Evolutionary conservation across 1,284 basidiomycete genomes (phyloP), one percentile per base, ranked within the genome.

Genomic region (Sphaerobolus stellatus): DNA sequence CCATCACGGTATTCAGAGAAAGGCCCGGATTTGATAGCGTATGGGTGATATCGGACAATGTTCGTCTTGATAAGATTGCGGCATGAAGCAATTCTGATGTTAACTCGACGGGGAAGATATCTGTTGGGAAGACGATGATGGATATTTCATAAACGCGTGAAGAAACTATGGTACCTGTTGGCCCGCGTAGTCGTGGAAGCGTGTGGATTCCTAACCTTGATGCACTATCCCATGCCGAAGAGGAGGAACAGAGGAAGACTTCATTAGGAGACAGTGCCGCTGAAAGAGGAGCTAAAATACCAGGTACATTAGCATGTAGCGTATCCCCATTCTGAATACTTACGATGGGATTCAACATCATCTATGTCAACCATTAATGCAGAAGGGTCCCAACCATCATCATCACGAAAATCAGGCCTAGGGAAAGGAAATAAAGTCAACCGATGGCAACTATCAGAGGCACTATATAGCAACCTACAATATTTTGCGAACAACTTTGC

Each of bases 381-480:
- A 1, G 71, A 68, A 36, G 68, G 63, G 48, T 82, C 77, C 76
- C 81, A 87, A 9, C 71, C 69, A n/a, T 71, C 71, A 56, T 81
- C 75, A 44, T 80, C 74, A 6, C 62, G 68, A 50, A 89, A 68
- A 47, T 81, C 78, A 34, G 79, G 77, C 48, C 87, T 89, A 57
- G 18, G 34, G 33, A 38, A 20, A 31, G 38, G 4, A 31, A 38
- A 34, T 56, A 29, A 55, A 18, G 25, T 49, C 28, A 16, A 27
- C 13, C 30, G 48, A 58, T 27, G 41, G 46, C 40, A 36, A 24
- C 11, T 18, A 3, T 33, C 18, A 34, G 18, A 16, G 34, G 11
- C 4, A 43, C 3, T 24, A 11, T 11, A 18, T 20, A 24, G n/a
- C 27, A 16, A 64, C 81, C 61, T 58, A 88, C 87, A 86, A 50